These are phyloP conservation scores for Triticum aestivum DNA, from an alignment of 176 grass and related monocot genomes.

Conservation along the genomic window DNA sequence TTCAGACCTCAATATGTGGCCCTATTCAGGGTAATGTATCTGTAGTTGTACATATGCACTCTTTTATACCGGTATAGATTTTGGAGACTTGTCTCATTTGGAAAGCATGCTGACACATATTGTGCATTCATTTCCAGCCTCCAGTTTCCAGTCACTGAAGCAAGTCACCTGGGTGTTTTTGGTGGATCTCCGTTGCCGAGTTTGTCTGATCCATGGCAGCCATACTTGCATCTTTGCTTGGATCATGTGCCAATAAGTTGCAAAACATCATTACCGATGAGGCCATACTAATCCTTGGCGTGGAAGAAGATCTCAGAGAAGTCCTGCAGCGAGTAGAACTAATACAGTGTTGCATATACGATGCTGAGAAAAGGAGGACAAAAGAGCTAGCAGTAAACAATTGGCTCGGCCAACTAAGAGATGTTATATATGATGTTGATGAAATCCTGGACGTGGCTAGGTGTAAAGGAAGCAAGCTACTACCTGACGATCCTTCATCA, in stretches of 20 bases:
- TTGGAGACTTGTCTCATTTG: no score
- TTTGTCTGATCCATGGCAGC: constrained; percentile 16
- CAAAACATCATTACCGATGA: constrained; percentile 11
- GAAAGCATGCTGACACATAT: no score
- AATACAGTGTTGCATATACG: constrained; percentile 14
- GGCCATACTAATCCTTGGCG: constrained; percentile 4
- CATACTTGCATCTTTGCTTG: constrained; percentile 22
- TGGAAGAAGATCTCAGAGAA: constrained; percentile 19
- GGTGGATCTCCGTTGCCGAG: no score
- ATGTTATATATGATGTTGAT: constrained; percentile 49
- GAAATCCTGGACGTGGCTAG: constrained; percentile 38
- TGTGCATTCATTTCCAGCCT: no score
- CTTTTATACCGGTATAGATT: no score
- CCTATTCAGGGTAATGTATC: no score
- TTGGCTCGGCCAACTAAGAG: constrained; percentile 39
- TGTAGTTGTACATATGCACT: no score
- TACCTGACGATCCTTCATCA: not conserved
- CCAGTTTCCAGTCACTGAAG: no score
- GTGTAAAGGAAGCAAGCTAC: constrained; percentile 13
- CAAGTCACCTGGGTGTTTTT: no score
- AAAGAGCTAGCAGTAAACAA: not conserved
- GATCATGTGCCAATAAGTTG: not conserved
- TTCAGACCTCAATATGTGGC: no score
- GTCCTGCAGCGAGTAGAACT: not conserved
- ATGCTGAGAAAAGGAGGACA: constrained; percentile 27